phyloP scores from a whole-genome alignment of 176 grass and related monocot species.

The Luzula sylvatica region DNA sequence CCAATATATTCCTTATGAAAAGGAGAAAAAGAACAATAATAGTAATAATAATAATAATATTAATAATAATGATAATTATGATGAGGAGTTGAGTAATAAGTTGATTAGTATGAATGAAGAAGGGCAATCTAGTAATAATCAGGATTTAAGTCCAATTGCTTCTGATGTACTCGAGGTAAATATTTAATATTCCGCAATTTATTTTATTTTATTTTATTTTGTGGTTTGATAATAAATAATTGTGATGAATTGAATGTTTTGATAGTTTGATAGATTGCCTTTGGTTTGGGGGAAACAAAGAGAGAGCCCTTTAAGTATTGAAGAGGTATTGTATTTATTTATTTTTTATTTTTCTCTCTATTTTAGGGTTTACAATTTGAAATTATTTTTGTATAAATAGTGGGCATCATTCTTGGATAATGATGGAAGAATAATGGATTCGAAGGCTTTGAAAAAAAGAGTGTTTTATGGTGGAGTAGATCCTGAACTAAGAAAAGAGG shows the following conservation, averaged over 20 bases:
- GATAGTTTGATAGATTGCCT: conserved; percentile 66
- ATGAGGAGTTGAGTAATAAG: conserved; percentile 25
- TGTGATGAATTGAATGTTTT: conserved; percentile 16
- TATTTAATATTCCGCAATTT: conserved; percentile 9
- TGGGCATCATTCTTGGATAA: conserved; percentile 78
- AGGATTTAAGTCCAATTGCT: conserved; percentile 28
- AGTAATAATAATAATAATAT: too few species aligned
- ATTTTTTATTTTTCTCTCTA: conserved; percentile 7
- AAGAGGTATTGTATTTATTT: conserved; percentile 66
- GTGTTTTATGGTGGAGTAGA: conserved; percentile 92
- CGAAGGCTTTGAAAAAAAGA: conserved; percentile 77
- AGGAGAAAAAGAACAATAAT: conserved; percentile 32
- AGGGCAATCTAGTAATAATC: conserved; percentile 24
- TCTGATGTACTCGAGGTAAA: conserved; percentile 62
- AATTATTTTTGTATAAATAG: conserved; percentile 33
- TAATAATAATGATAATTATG: too few species aligned
- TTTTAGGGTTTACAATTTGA: not conserved
- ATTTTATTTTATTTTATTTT: not conserved
- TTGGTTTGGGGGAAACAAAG: conserved; percentile 95
- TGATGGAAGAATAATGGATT: conserved; percentile 88
- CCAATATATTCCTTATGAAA: conserved; percentile 41
- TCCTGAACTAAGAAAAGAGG: conserved; percentile 85
- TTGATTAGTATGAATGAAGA: conserved; percentile 34
- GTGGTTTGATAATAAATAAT: conserved; percentile 2
- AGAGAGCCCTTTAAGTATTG: conserved; percentile 40